phyloP scores from a whole-genome alignment of 768 basidiomycete genomes.

The Phlebiopsis gigantea region DNA sequence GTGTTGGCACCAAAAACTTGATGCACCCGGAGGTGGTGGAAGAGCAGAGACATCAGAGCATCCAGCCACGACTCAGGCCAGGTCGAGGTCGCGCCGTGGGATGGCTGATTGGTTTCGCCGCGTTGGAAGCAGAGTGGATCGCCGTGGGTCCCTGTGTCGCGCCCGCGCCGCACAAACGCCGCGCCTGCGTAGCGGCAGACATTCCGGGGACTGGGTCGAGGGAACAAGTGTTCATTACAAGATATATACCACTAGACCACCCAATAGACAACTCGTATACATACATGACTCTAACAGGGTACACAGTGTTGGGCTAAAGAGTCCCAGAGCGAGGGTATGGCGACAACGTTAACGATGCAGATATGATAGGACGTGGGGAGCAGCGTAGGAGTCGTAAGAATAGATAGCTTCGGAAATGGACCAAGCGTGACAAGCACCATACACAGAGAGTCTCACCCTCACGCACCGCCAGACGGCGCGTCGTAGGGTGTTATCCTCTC shows the following conservation, averaged over 20 bases:
- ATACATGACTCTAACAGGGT: neutral
- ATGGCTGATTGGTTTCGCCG: neutral
- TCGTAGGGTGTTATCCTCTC: constrained; percentile 11
- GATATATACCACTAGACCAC: neutral
- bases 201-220: neutral
- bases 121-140: neutral
- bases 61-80: neutral
- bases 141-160: neutral
- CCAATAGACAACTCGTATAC: neutral
- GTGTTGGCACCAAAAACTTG: constrained; percentile 97
- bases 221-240: neutral
- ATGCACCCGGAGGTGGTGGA: constrained; percentile 79
- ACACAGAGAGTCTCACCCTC: neutral
- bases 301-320: neutral
- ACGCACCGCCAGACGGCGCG: constrained; percentile 4
- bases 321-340: neutral
- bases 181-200: neutral
- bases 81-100: neutral
- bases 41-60: constrained; percentile 69
- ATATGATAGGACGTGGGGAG: neutral
- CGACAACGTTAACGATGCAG: neutral
- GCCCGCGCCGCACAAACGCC: neutral
- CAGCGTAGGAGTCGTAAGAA: neutral
- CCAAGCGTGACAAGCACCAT: neutral
- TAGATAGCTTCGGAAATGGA: neutral